Evolutionary conservation across 441 rosid genomes (phyloP).

Genomic region (Capsella rubella): DNA sequence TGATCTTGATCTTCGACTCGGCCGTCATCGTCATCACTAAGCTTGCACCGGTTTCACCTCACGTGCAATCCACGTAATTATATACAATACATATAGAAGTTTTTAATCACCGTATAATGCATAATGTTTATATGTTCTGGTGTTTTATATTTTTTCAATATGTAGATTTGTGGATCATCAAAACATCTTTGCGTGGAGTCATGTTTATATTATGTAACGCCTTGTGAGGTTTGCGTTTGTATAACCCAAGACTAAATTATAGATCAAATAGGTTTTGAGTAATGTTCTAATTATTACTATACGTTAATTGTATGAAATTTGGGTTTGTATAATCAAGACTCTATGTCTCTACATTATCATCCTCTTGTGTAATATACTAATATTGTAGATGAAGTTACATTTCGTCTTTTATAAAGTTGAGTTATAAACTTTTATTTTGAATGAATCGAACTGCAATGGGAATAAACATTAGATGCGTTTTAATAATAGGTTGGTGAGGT

Average conservation of each 20-base stretch:
- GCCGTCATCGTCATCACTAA: constrained; percentile 48
- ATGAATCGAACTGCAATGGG: constrained; percentile 13
- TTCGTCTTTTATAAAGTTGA: neutral
- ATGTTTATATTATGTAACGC: neutral
- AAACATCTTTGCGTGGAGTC: constrained; percentile 2
- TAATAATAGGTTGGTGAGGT: constrained; percentile 17
- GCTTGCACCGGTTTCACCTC: neutral
- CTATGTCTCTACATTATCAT: neutral
- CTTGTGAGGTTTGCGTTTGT: constrained; percentile 17
- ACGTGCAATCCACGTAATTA: constrained; percentile 6
- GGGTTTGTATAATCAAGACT: constrained; percentile 18
- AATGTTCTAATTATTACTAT: neutral
- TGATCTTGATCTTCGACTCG: constrained; percentile 77
- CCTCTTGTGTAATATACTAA: neutral
- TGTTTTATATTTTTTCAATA: neutral
- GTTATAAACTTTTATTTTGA: neutral
- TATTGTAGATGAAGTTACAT: neutral
- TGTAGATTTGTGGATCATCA: constrained; percentile 2
- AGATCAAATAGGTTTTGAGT: neutral
- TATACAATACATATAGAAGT: neutral
- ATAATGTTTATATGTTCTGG: constrained; percentile 14
- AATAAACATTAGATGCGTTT: constrained; percentile 28
- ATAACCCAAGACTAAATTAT: neutral
- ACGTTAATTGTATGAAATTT: constrained; percentile 1
- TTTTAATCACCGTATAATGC: neutral